Evolutionary conservation across 1,139 yeast species (phyloP).

Genomic region (Sugiyamaella pinicola): DNA sequence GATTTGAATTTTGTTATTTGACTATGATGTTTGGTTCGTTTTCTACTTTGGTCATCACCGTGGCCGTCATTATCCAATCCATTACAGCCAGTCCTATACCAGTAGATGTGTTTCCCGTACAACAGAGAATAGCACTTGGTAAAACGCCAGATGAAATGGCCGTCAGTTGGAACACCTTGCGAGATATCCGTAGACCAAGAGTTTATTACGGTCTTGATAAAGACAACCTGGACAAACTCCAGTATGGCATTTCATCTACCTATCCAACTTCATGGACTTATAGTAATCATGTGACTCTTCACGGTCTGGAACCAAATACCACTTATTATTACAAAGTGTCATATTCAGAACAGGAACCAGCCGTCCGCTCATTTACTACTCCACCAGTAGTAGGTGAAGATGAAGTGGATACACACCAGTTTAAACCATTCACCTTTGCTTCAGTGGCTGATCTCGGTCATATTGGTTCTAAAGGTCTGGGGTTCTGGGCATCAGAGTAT

Average conservation of each 20-base stretch:
- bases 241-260: slow-evolving; percentile 35
- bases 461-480: slow-evolving; percentile 34
- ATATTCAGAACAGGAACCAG: slow-evolving; percentile 20
- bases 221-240: slow-evolving; percentile 27
- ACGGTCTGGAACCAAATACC: slow-evolving; percentile 35
- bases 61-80: not conserved
- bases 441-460: slow-evolving; percentile 37
- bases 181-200: slow-evolving; percentile 27
- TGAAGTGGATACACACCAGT: slow-evolving; percentile 22
- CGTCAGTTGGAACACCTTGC: slow-evolving; percentile 33
- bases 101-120: slow-evolving; percentile 22
- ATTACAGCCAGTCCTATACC: slow-evolving; percentile 22
- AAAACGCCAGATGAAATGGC: slow-evolving; percentile 24
- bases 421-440: slow-evolving; percentile 32
- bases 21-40: not conserved
- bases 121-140: slow-evolving; percentile 27
- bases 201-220: slow-evolving; percentile 34
- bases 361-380: slow-evolving; percentile 31
- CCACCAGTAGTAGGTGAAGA: slow-evolving; percentile 24
- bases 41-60: not conserved
- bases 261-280: slow-evolving; percentile 38
- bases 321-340: slow-evolving; percentile 37
- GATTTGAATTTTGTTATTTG: not conserved
- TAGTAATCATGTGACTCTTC: slow-evolving; percentile 37
- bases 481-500: slow-evolving; percentile 26